A percentile compares a stretch with the other conserved stretches of the same genome.
Conservation (phyloP, 805 yeast genomes). For the Wickerhamiella bombiphila region DNA sequence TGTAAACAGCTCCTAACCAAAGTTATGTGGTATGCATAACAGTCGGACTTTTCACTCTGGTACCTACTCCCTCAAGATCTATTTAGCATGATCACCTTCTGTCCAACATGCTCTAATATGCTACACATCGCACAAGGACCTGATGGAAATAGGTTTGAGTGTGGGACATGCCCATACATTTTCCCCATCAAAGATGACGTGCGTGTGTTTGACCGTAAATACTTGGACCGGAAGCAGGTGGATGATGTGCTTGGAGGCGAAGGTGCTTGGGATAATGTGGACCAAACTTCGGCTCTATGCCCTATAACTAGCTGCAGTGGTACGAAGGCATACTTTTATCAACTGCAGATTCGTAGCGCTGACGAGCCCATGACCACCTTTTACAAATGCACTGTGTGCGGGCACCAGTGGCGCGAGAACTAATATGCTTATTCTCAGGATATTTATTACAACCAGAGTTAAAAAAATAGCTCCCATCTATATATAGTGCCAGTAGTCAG, state of each 20-base stretch:
- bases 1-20: too few species aligned
- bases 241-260: constrained; percentile 95
- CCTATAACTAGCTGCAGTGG: constrained; percentile 77
- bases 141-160: constrained; percentile 50
- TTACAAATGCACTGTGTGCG: constrained; percentile 86
- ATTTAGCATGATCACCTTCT: constrained; percentile 80
- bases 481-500: too few species aligned
- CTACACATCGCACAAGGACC: constrained; percentile 53
- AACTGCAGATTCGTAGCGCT: constrained; percentile 90
- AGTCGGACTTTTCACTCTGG: too few species aligned
- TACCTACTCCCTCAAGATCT: too few species aligned
- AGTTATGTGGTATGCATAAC: too few species aligned
- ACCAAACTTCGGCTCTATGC: constrained; percentile 87
- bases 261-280: constrained; percentile 98
- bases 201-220: constrained; percentile 73
- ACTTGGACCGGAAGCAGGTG: constrained; percentile 71
- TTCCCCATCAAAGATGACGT: constrained; percentile 66
- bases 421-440: constrained; percentile 21
- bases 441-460: not conserved
- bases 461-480: not conserved
- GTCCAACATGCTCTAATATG: constrained; percentile 92
- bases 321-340: constrained; percentile 90
- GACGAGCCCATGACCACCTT: constrained; percentile 99
- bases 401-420: constrained; percentile 94
- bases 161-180: constrained; percentile 92